Base-by-base conservation (phyloP, 768 basidiomycete species). In the Leccinum barrowsii region DNA sequence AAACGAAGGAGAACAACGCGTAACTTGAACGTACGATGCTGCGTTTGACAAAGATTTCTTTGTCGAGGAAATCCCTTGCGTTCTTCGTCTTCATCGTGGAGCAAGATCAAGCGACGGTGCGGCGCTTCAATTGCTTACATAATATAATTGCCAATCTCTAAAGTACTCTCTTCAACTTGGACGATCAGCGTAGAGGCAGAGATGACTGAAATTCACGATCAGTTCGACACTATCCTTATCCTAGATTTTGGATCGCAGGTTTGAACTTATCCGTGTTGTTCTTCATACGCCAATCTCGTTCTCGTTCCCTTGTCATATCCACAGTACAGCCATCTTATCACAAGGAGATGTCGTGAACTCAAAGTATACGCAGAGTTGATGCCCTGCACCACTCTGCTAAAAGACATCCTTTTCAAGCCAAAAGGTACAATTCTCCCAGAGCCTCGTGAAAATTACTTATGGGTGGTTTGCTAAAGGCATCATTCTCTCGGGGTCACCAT, bases 161-260 rank as follows among this genome's bases (percentile, higher is more conserved):
- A n/a, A n/a, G 5, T 24, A 30, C 28, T 30, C 30, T 32, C 32
- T 32, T 34, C 12, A 34, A 34, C 32, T 13, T 34, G 32, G 5
- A 8, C 57, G 24, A 34, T 22, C 3, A n/a, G 24, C 21, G 17
- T 49, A 26, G 26, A 44, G 51, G 17, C 52, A 26, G 22, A 44
- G 51, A 91, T 92, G 89, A 79, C 87, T 12, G 92, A 93, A 73
- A 97, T 97, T 66, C 93, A 96, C 75, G 89, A 92, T 73, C 86
- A 94, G 63, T 98, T 96, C 71, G 94, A 98, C 69, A 95, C 95
- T 22, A 86, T 98, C 63, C 85, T 98, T 46, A 97, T 98, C 67
- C 79, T 98, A 34, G 96, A 98, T 74, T 98, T 98, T 74, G 96
- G 96, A 55, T 97, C 94, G 10, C 95, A 94, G 83, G 94, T 96